Evolutionary conservation across 2,329 filamentous ascomycete species (phyloP).

Genomic region (Botryotinia convoluta): DNA sequence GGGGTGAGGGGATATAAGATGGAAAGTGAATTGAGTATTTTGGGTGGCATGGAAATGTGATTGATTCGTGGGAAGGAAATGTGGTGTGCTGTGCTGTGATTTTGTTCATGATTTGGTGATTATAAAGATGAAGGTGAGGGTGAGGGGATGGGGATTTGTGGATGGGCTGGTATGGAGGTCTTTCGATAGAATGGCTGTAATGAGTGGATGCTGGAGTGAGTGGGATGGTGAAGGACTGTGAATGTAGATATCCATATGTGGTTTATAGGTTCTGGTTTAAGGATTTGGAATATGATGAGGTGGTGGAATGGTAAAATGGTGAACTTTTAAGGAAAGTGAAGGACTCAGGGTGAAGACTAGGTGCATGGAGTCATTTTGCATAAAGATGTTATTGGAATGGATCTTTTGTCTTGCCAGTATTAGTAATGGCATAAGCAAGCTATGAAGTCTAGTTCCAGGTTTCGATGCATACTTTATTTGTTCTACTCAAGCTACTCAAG

Average conservation of each 20-base stretch:
- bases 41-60: not conserved
- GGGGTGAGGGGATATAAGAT: not conserved
- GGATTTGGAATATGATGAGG: not conserved
- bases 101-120: not conserved
- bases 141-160: not conserved
- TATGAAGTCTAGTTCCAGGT: not conserved
- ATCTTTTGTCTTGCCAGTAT: not conserved
- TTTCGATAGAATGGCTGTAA: not conserved
- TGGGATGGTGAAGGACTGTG: not conserved
- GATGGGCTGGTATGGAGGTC: not conserved
- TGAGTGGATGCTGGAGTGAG: not conserved
- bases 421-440: not conserved
- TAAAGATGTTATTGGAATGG: not conserved
- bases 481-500: not conserved
- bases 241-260: not conserved
- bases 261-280: not conserved
- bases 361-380: not conserved
- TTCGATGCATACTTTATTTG: not conserved
- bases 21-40: not conserved
- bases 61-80: not conserved
- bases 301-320: not conserved
- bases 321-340: not conserved
- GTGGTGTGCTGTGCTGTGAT: not conserved
- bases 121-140: not conserved
- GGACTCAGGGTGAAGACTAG: not conserved